A percentile compares a stretch with the other conserved stretches of the same genome.
Evolutionary conservation across 768 basidiomycete species (phyloP).

Genomic region (Crassisporium funariophilum): DNA sequence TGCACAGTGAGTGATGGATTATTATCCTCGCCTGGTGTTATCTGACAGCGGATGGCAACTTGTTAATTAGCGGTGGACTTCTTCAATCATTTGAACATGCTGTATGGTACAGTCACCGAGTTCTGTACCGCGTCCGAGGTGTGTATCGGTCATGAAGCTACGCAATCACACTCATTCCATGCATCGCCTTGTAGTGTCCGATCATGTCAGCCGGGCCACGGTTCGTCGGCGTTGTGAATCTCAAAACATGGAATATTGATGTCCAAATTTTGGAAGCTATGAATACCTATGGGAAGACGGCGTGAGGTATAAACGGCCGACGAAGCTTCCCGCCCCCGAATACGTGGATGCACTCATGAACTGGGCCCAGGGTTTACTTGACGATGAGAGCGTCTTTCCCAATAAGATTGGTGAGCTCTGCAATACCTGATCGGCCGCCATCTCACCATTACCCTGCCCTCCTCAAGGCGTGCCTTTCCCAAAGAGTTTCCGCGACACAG

Average conservation of each 20-base stretch:
- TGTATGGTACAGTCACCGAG: slow-evolving; percentile 97
- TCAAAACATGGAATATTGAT: too few relatives aligned
- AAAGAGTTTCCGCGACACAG: slow-evolving; percentile 84
- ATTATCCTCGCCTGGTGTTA: neutral
- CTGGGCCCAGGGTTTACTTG: slow-evolving; percentile 92
- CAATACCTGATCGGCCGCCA: neutral
- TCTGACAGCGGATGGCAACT: neutral
- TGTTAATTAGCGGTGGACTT: slow-evolving; percentile 85
- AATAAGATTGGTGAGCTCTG: slow-evolving; percentile 80
- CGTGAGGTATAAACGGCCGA: slow-evolving; percentile 81
- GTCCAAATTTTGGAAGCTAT: slow-evolving; percentile 65
- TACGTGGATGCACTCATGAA: slow-evolving; percentile 99
- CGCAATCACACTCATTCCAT: slow-evolving; percentile 4
- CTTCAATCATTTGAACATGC: slow-evolving; percentile 99
- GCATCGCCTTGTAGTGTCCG: slow-evolving; percentile 63
- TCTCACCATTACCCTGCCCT: neutral
- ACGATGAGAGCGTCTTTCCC: slow-evolving; percentile 92
- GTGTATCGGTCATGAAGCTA: slow-evolving; percentile 21
- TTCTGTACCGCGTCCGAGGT: slow-evolving; percentile 96
- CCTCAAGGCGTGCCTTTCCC: slow-evolving; percentile 85
- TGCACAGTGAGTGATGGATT: slow-evolving; percentile 72
- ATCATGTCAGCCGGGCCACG: slow-evolving; percentile 96
- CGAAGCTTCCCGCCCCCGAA: slow-evolving; percentile 93
- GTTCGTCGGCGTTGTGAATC: slow-evolving; percentile 49
- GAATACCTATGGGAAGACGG: slow-evolving; percentile 97